Evolutionary conservation across 2,329 filamentous ascomycete species (phyloP).

Genomic region (Pyrenochaeta sp.): DNA sequence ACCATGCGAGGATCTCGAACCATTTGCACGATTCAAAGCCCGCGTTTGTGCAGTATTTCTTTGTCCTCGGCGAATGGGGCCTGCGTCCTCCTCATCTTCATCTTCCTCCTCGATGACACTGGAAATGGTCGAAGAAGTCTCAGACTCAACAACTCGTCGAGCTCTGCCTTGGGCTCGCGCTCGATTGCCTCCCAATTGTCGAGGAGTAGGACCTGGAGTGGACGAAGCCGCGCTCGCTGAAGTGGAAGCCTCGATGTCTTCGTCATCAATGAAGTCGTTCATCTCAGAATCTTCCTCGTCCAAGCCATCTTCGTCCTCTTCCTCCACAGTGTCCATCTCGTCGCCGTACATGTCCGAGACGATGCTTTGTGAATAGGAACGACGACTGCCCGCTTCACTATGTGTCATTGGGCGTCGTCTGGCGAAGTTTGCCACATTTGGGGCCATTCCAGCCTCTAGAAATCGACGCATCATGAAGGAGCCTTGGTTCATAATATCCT

Average conservation of each 20-base stretch:
- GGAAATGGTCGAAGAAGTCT: slow-evolving; percentile 47
- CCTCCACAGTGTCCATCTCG: slow-evolving; percentile 53
- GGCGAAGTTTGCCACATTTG: slow-evolving; percentile 24
- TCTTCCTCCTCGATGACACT: slow-evolving; percentile 45
- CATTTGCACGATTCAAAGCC: slow-evolving; percentile 44
- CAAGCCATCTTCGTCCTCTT: slow-evolving; percentile 51
- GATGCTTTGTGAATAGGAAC: slow-evolving; percentile 51
- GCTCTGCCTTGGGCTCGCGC: slow-evolving; percentile 32
- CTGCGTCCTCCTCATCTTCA: slow-evolving; percentile 48
- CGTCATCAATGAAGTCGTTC: slow-evolving; percentile 53
- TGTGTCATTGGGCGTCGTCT: slow-evolving; percentile 48
- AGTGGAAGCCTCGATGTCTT: slow-evolving; percentile 25
- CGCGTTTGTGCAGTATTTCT: slow-evolving; percentile 39
- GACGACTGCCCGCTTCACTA: slow-evolving; percentile 51
- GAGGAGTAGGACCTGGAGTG: slow-evolving; percentile 39
- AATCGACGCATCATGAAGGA: slow-evolving; percentile 46
- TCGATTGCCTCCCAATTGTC: slow-evolving; percentile 31
- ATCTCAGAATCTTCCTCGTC: slow-evolving; percentile 51
- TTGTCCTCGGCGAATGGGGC: slow-evolving; percentile 43
- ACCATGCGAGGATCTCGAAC: slow-evolving; percentile 37
- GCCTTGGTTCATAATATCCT: slow-evolving; percentile 37
- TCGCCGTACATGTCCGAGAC: slow-evolving; percentile 50
- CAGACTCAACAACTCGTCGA: slow-evolving; percentile 50
- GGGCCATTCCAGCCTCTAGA: slow-evolving; percentile 36
- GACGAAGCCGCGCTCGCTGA: slow-evolving; percentile 39